Base-by-base conservation (phyloP, 1,284 basidiomycete genomes). In the Ustilago esculenta region DNA sequence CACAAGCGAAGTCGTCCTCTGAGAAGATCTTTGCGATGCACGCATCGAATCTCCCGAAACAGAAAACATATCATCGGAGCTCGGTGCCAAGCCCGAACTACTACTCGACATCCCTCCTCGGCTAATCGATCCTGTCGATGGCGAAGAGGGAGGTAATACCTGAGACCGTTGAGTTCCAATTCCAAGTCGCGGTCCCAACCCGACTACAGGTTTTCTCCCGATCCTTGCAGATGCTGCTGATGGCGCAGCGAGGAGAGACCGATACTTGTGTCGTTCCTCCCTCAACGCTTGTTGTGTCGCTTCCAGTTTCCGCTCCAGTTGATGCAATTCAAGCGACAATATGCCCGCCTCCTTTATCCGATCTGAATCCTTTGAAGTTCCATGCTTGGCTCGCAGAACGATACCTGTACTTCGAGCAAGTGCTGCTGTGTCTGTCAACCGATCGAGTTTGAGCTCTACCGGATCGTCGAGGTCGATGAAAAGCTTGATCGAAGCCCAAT, bases 251-350 rank as follows among this genome's bases (percentile, higher is more conserved):
- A 71, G 68, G 6, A 71, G 53, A n/a, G 61, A 51, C 7, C 68
- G 68, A 41, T 71, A 71, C 40, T 71, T 71, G 49, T 66, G 56
- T 15, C 61, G 36, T 18, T 71, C 68, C 20, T 71, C 52, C n/a
- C 61, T 40, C 7, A 66, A 21, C 6, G 68, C 60, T 30, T 60
- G 60, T 21, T 70, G 67, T 6, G 55, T 42, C 7, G 42, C 44
- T 27, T 59, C 59, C 1, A 55, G 36, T 15, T 55, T 58, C 3
- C 46, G 33, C 29, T 47, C 49, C 20, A 69, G 25, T 9, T 54
- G 37, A 2, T 44, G 29, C 7, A 45, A 3, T 17, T 61, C 53
- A 4, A 36, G 21, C 14, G 46, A n/a, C 1, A 45, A 17, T 25
- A 14, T 17, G 40, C 45, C 40, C 3, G 20, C 23, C 11, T n/a